phyloP scores from a whole-genome alignment of 148 eudicot species.

The Amaranthus cruentus region DNA sequence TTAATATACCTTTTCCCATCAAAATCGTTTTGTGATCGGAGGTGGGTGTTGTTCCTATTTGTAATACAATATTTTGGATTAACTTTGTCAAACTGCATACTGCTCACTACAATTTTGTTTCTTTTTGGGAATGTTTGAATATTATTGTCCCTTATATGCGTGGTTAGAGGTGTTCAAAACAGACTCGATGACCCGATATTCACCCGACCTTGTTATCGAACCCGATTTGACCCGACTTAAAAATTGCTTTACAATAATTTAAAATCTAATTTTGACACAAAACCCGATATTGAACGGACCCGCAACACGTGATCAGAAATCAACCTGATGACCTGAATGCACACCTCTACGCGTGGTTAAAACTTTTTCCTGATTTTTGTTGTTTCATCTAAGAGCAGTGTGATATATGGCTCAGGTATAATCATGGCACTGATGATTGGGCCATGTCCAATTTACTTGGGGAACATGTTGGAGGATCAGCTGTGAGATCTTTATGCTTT shows the following conservation, averaged over 20 bases:
- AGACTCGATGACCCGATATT: too few relatives aligned
- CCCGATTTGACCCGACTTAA: too few relatives aligned
- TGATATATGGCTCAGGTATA: constrained; percentile 46
- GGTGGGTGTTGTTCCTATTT: neutral
- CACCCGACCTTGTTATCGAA: too few relatives aligned
- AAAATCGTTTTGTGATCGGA: neutral
- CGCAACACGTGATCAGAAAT: too few relatives aligned
- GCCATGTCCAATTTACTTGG: constrained; percentile 79
- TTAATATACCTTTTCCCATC: neutral
- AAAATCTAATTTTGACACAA: too few relatives aligned
- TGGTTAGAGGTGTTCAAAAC: too few relatives aligned
- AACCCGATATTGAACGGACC: too few relatives aligned
- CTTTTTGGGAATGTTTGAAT: neutral
- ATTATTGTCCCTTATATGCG: neutral
- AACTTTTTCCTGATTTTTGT: neutral
- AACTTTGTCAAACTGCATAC: neutral
- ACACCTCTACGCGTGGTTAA: too few relatives aligned
- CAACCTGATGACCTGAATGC: too few relatives aligned
- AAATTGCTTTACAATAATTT: too few relatives aligned
- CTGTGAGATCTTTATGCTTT: constrained; percentile 83
- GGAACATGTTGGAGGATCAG: constrained; percentile 98
- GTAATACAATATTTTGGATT: neutral
- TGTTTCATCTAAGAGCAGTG: neutral
- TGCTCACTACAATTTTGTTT: neutral
- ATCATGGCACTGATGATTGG: constrained; percentile 53